These are phyloP conservation scores for Chrysoporthe austroafricana DNA, from an alignment of 2,329 filamentous ascomycete genomes.

Conservation along the genomic window DNA sequence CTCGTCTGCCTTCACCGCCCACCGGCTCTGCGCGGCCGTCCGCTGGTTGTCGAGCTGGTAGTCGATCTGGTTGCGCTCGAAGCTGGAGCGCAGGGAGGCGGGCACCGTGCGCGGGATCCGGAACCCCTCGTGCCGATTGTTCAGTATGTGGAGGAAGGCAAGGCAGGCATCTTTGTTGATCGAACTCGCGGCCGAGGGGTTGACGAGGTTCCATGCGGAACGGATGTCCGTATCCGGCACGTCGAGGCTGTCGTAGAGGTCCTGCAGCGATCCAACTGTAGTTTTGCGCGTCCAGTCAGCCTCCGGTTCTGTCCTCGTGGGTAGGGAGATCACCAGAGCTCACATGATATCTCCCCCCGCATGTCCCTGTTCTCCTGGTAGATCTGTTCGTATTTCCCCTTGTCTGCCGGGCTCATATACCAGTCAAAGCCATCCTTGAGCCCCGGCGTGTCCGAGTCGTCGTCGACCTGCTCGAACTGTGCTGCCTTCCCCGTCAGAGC, in stretches of 20 bases:
- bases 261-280: slow-evolving; percentile 74
- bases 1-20: slow-evolving; percentile 79
- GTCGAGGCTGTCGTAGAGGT: slow-evolving; percentile 81
- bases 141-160: slow-evolving; percentile 95
- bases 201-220: slow-evolving; percentile 96
- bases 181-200: slow-evolving; percentile 78
- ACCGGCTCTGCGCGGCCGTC: slow-evolving; percentile 68
- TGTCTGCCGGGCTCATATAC: slow-evolving; percentile 96
- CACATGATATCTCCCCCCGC: slow-evolving; percentile 81
- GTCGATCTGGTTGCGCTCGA: slow-evolving; percentile 95
- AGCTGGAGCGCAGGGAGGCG: slow-evolving; percentile 85
- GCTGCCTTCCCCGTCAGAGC: slow-evolving; percentile 79
- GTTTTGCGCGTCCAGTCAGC: slow-evolving; percentile 27
- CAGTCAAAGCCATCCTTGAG: slow-evolving; percentile 98
- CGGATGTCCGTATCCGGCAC: slow-evolving; percentile 79
- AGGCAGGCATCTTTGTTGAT: slow-evolving; percentile 96
- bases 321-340: slow-evolving; percentile 35
- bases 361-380: slow-evolving; percentile 90
- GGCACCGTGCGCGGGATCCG: slow-evolving; percentile 91
- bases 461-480: slow-evolving; percentile 83
- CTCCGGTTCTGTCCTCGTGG: background rate
- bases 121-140: slow-evolving; percentile 92
- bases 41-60: slow-evolving; percentile 85
- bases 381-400: slow-evolving; percentile 94
- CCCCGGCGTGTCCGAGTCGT: slow-evolving; percentile 79